These are phyloP conservation scores for Podospora appendiculata DNA, from an alignment of 495 filamentous ascomycete genomes.

Conservation along the genomic window DNA sequence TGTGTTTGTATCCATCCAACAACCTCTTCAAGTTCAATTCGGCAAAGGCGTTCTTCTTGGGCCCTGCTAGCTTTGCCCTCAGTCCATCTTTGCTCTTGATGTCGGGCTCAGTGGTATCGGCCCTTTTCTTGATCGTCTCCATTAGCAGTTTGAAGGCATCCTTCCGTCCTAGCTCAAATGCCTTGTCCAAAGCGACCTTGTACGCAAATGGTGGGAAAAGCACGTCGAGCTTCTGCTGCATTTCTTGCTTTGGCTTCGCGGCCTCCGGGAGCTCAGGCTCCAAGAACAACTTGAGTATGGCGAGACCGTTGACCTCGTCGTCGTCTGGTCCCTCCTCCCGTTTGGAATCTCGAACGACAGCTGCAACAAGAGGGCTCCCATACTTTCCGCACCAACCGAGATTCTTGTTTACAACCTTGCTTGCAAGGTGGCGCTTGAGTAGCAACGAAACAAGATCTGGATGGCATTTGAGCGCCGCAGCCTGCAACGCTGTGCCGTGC, in stretches of 20 bases:
- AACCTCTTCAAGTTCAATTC: constrained; percentile 5
- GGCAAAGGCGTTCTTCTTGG: constrained; percentile 2
- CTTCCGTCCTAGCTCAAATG: constrained; percentile 3
- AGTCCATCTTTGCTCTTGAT: too few species aligned
- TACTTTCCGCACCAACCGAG: background rate
- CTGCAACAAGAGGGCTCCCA: constrained; percentile 1
- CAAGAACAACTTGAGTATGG: too few species aligned
- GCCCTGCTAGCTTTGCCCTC: background rate
- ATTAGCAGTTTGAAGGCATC: constrained; percentile 3
- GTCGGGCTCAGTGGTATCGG: too few species aligned
- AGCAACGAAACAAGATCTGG: background rate
- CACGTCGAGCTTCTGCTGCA: background rate
- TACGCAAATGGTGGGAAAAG: constrained; percentile 1
- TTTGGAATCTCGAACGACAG: background rate
- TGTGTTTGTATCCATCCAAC: background rate
- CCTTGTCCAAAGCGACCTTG: constrained; percentile 3
- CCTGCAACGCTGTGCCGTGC: constrained; percentile 4
- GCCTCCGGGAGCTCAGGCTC: too few species aligned
- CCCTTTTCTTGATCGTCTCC: background rate
- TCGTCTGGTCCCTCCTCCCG: background rate
- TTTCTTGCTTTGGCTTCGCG: too few species aligned
- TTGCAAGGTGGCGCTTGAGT: background rate
- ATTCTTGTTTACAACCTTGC: constrained; percentile 1
- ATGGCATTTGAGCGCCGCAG: constrained; percentile 5
- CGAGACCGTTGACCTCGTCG: background rate